phyloP scores from a whole-genome alignment of 139 green algal species.

The Volvox reticuliferus region DNA sequence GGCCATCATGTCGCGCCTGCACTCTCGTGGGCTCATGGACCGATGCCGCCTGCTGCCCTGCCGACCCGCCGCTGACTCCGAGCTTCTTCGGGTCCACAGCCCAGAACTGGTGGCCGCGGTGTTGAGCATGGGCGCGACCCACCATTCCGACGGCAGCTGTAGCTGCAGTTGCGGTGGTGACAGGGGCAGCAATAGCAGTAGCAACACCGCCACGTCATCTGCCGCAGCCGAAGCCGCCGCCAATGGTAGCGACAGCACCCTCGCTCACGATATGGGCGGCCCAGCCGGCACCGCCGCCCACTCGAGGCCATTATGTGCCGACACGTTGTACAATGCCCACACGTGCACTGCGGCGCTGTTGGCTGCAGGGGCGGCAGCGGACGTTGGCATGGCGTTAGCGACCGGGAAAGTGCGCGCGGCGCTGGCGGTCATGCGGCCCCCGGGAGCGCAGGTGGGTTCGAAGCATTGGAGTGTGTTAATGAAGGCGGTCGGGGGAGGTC shows the following conservation, averaged over 20 bases:
- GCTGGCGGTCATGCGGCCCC: constrained; percentile 79
- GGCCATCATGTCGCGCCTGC: constrained; percentile 76
- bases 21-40: constrained; percentile 51
- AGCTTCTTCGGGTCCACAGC: constrained; percentile 75
- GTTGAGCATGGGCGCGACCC: background rate
- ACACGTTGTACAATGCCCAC: constrained; percentile 40
- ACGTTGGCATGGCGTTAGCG: constrained; percentile 66
- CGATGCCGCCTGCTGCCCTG: constrained; percentile 51
- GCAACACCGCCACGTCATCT: background rate
- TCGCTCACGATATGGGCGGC: no score
- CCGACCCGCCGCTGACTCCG: constrained; percentile 63
- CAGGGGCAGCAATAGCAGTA: background rate
- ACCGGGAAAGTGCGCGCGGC: constrained; percentile 50
- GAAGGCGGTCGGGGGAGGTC: no score
- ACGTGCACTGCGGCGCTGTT: constrained; percentile 60
- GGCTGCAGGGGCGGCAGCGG: constrained; percentile 74
- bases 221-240: background rate
- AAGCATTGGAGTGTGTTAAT: no score
- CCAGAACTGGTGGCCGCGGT: constrained; percentile 61
- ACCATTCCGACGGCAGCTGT: background rate
- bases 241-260: background rate
- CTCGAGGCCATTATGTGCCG: background rate
- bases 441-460: constrained; percentile 57
- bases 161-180: background rate
- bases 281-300: background rate